Evolutionary conservation across 495 filamentous ascomycete genomes (phyloP), one percentile per base, ranked within the genome.

Genomic region (Oidiodendron maius): DNA sequence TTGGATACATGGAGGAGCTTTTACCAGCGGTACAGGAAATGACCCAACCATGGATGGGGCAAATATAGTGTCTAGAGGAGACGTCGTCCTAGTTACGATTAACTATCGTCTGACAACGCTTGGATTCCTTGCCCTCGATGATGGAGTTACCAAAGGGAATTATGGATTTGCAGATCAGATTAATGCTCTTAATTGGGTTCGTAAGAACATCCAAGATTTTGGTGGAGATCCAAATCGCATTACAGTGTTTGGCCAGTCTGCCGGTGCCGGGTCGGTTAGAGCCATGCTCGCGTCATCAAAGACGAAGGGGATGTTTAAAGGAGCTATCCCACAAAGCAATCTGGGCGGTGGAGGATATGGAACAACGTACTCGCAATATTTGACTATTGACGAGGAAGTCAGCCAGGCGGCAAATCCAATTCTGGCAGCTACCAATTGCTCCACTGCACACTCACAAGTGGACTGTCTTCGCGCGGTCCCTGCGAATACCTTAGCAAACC

Each of bases 221-320:
- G 84, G 84, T 2, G 86, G 86, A n/a, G 80, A 91, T 59, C 71
- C 78, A 5, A 57, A 61, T 15, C 65, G 71, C 43, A 77, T 90
- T 32, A 91, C 87, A 0, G 72, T 90, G 11, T 72, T 76, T 48
- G 87, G 87, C 11, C 78, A 88, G 47, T 84, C 79, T 4, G 83
- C 86, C 8, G 86, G 86, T 25, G 85, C 71, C 3, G 82, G 78
- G 0, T 74, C 70, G 1, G 77, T 87, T 0, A 22, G 50, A 46
- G 24, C 35, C 4, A 17, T 52, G 3, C 50, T 57, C n/a, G 59
- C 60, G 28, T 57, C 54, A 16, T 46, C 44, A 28, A 23, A 35
- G 15, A 63, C 71, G 9, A 64, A 66, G 24, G 67, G 66, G 1
- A 66, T 66, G 46, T 67, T 62, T 54, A 58, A 68, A 16, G 63